Conservation (phyloP, 2,329 filamentous ascomycete species). For the Xylariaceae sp. region DNA sequence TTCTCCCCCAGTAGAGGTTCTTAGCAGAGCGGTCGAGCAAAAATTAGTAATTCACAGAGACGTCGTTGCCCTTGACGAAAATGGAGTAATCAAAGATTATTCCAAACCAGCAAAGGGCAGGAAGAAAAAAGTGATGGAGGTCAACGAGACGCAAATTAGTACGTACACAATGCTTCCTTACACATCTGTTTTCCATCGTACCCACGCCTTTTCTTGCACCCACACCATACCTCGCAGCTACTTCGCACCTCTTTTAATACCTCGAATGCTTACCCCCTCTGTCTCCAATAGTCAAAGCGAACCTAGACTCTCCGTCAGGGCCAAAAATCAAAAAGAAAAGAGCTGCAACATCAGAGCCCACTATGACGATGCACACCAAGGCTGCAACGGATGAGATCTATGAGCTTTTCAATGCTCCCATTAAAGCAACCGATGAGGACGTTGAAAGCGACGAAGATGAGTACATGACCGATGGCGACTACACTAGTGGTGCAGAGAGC, state of each 20-base stretch:
- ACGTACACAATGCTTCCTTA: constrained; percentile 46
- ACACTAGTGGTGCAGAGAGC: constrained; percentile 86
- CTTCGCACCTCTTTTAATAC: neutral
- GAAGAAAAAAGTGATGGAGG: constrained; percentile 82
- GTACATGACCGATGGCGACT: constrained; percentile 76
- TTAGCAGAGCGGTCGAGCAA: constrained; percentile 39
- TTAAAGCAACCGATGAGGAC: constrained; percentile 53
- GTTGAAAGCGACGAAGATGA: constrained; percentile 62
- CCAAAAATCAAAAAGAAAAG: constrained; percentile 83
- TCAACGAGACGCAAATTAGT: constrained; percentile 94
- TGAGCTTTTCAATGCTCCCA: constrained; percentile 91
- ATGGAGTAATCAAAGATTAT: constrained; percentile 58
- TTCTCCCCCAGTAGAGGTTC: constrained; percentile 36
- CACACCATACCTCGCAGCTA: constrained; percentile 8
- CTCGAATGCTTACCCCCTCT: constrained; percentile 40
- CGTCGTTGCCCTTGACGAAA: constrained; percentile 62
- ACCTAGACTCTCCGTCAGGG: constrained; percentile 87
- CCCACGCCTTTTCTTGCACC: neutral
- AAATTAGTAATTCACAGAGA: constrained; percentile 55
- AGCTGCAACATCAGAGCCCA: constrained; percentile 71
- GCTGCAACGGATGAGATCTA: constrained; percentile 98
- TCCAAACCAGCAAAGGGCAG: constrained; percentile 57
- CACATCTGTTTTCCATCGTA: neutral
- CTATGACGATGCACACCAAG: constrained; percentile 95
- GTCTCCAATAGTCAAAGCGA: constrained; percentile 77